Evolutionary conservation across 306 rosid species (phyloP).

Genomic region (Fragaria vesca): DNA sequence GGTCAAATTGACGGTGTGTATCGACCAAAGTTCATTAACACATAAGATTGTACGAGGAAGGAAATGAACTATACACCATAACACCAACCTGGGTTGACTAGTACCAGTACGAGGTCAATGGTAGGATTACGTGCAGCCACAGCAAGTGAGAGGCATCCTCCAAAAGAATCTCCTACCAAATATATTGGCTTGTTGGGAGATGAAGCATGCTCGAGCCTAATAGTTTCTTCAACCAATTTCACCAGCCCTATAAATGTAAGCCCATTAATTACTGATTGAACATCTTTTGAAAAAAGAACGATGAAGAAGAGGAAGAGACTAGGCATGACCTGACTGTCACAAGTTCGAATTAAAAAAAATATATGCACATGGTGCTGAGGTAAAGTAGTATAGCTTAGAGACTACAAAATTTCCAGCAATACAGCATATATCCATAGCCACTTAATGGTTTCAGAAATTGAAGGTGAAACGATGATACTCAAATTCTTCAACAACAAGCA

Average conservation of each 20-base stretch:
- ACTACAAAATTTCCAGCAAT: neutral
- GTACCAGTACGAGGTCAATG: conserved; percentile 66
- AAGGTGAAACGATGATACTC: neutral
- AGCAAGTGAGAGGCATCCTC: conserved; percentile 94
- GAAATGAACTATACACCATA: conserved; percentile 6
- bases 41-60: conserved; percentile 19
- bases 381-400: neutral
- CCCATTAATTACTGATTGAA: conserved; percentile 14
- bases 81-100: conserved; percentile 74
- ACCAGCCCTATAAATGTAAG: conserved; percentile 53
- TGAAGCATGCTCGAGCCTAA: conserved; percentile 60
- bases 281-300: neutral
- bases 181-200: conserved; percentile 87
- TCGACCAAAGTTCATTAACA: conserved; percentile 12
- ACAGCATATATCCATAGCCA: neutral
- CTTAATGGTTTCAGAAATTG: neutral
- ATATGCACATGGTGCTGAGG: neutral
- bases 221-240: conserved; percentile 79
- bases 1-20: conserved; percentile 23
- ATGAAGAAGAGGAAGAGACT: neutral
- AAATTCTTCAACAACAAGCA: neutral
- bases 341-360: neutral
- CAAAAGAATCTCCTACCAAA: conserved; percentile 93
- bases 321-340: neutral
- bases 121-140: conserved; percentile 89